A percentile compares a stretch with the other conserved stretches of the same genome.
Evolutionary conservation across 1,139 yeast species (phyloP).

Genomic region (Debaryomycetaceae sp.): DNA sequence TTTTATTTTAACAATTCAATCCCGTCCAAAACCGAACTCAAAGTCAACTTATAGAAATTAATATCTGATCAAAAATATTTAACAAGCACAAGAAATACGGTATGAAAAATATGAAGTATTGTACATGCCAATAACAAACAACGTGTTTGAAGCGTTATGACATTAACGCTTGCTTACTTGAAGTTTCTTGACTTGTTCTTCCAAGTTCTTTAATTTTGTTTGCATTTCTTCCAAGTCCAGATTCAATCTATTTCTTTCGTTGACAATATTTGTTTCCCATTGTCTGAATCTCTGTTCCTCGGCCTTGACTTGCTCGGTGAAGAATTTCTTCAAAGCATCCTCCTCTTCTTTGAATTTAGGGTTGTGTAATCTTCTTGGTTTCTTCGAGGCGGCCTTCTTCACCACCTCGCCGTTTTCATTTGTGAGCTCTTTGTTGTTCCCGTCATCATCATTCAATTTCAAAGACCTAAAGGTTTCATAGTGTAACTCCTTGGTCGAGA

Average conservation of each 20-base stretch:
- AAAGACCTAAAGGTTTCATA: constrained; percentile 83
- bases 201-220: constrained; percentile 61
- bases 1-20: background rate
- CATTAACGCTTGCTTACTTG: constrained; percentile 47
- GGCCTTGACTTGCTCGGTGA: constrained; percentile 96
- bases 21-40: constrained; percentile 3
- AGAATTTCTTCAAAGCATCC: constrained; percentile 86
- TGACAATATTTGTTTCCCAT: constrained; percentile 95
- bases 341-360: constrained; percentile 97
- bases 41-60: background rate
- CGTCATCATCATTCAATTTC: constrained; percentile 62
- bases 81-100: background rate
- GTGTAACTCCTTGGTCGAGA: constrained; percentile 88
- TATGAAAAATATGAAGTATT: background rate
- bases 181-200: constrained; percentile 67
- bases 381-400: constrained; percentile 31
- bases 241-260: constrained; percentile 90
- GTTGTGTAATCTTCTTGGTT: constrained; percentile 62
- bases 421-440: constrained; percentile 28
- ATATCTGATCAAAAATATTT: background rate
- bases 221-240: constrained; percentile 92
- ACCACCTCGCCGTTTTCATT: constrained; percentile 34
- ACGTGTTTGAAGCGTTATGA: background rate
- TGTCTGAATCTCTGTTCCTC: constrained; percentile 97
- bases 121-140: background rate